Percentiles rank a stretch among this genome's conserved stretches.
Evolutionary conservation across 1,284 basidiomycete species (phyloP).

Genomic region (Calocybe gambosa): DNA sequence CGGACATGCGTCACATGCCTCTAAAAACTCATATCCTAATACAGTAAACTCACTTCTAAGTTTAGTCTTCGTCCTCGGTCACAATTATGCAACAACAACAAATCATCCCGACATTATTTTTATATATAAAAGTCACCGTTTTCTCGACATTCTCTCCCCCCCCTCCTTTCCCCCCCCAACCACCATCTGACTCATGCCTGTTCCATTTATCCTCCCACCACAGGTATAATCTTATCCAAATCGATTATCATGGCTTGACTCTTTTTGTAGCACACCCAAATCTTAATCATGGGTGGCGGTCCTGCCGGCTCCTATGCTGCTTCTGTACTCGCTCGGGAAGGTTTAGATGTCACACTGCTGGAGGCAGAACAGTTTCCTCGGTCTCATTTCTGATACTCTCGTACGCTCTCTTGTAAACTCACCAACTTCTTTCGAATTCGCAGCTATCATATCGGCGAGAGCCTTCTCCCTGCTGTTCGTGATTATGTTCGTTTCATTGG

Average conservation of each 20-base stretch:
- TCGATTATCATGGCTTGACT: not conserved
- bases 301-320: constrained; percentile 70
- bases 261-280: constrained; percentile 35
- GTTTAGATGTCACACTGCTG: constrained; percentile 59
- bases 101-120: constrained; percentile 9
- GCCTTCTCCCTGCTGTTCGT: constrained; percentile 55
- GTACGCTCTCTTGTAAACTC: not conserved
- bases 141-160: constrained; percentile 5
- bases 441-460: constrained; percentile 64
- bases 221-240: constrained; percentile 13
- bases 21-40: too few relatives aligned
- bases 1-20: too few relatives aligned
- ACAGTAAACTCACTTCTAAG: constrained; percentile 15
- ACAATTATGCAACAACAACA: constrained; percentile 1
- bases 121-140: constrained; percentile 14
- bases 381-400: constrained; percentile 22
- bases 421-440: not conserved
- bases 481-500: constrained; percentile 56
- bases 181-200: not conserved
- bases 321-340: constrained; percentile 64
- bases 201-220: constrained; percentile 14
- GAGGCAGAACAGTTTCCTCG: constrained; percentile 67
- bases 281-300: constrained; percentile 60
- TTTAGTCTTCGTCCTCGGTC: constrained; percentile 1
- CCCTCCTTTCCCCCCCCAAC: not conserved